A percentile compares a stretch with the other conserved stretches of the same genome.
phyloP scores from a whole-genome alignment of 2,329 filamentous ascomycete species.

The Diplocarpon mali region DNA sequence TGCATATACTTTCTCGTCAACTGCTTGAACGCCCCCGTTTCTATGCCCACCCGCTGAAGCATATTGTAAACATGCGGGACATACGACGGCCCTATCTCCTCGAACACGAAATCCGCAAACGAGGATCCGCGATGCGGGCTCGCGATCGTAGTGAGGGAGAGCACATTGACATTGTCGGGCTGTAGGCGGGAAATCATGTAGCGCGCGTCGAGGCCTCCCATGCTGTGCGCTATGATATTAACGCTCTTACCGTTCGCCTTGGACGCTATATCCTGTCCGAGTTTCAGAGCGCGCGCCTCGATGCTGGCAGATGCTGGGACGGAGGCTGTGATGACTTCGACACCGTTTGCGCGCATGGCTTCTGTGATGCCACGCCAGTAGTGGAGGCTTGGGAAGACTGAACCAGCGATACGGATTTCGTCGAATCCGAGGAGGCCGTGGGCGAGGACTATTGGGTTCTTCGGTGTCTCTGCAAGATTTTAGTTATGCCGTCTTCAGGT shows the following conservation, averaged over 20 bases:
- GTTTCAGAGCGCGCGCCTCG: slow-evolving; percentile 45
- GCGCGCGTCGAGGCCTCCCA: slow-evolving; percentile 54
- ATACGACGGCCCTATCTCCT: slow-evolving; percentile 34
- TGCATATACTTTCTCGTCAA: slow-evolving; percentile 48
- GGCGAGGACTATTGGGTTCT: slow-evolving; percentile 51
- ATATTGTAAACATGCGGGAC: slow-evolving; percentile 45
- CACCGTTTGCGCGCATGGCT: slow-evolving; percentile 41
- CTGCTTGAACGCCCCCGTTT: slow-evolving; percentile 50
- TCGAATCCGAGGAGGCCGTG: slow-evolving; percentile 56
- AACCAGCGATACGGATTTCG: slow-evolving; percentile 39
- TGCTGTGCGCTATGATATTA: slow-evolving; percentile 64
- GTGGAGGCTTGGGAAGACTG: slow-evolving; percentile 41
- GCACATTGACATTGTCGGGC: slow-evolving; percentile 35
- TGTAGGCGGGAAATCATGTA: slow-evolving; percentile 51
- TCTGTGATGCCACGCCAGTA: slow-evolving; percentile 57
- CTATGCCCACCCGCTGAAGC: slow-evolving; percentile 40
- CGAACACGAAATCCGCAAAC: slow-evolving; percentile 44
- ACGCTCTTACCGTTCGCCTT: slow-evolving; percentile 45
- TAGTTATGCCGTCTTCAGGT: neutral
- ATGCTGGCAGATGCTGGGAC: slow-evolving; percentile 53
- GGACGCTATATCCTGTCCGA: slow-evolving; percentile 42
- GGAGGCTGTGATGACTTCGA: slow-evolving; percentile 46
- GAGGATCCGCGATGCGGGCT: slow-evolving; percentile 31
- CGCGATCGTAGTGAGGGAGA: slow-evolving; percentile 30
- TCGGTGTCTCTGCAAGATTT: slow-evolving; percentile 35